These are phyloP conservation scores for Fusarium sarcochroum DNA, from an alignment of 2,329 filamentous ascomycete genomes.

Conservation along the genomic window DNA sequence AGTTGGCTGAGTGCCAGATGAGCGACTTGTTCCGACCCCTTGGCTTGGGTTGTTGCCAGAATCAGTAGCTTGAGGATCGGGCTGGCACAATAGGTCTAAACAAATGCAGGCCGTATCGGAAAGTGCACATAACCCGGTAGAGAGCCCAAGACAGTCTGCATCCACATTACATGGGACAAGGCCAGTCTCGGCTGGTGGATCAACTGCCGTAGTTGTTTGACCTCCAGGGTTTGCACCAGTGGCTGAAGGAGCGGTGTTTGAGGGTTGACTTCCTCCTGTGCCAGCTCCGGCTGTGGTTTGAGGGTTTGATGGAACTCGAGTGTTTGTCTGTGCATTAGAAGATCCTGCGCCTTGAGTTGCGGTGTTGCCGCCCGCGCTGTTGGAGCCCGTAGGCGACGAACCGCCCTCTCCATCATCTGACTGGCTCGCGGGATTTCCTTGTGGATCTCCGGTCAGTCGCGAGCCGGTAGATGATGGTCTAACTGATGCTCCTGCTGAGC, in stretches of 20 bases:
- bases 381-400: neutral
- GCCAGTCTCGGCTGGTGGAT: neutral
- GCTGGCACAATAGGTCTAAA: constrained; percentile 9
- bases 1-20: neutral
- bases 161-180: constrained; percentile 5
- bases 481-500: neutral
- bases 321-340: neutral
- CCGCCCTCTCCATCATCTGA: neutral
- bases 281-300: neutral
- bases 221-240: neutral
- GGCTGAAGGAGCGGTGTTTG: neutral
- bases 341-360: neutral
- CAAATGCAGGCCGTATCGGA: constrained; percentile 10
- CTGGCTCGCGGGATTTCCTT: neutral
- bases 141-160: constrained; percentile 11
- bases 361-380: neutral
- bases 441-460: neutral
- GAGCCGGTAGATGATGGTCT: neutral
- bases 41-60: neutral
- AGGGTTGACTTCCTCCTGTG: neutral
- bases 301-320: neutral
- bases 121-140: constrained; percentile 5
- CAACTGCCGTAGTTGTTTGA: constrained; percentile 7
- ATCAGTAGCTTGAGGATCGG: neutral
- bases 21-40: neutral